Evolutionary conservation across 495 filamentous ascomycete species (phyloP), one percentile per base, ranked within the genome.

Genomic region (Neurospora sp.): DNA sequence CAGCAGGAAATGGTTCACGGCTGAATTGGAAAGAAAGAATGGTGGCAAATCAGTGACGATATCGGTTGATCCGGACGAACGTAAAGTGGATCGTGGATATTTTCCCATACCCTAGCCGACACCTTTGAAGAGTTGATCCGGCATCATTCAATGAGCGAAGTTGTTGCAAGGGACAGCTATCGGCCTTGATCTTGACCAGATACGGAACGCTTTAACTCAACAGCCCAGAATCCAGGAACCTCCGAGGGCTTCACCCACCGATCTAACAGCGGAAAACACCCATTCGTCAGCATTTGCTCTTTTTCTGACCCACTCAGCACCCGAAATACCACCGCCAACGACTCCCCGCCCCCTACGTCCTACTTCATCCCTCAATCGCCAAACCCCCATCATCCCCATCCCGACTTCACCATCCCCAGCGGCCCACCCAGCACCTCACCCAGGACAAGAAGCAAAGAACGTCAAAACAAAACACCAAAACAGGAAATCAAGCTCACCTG

Each of bases 401-500:
- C n/a, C 44, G 8, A 48, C 1, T 10, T 10, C 18, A 48, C 44
- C n/a, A 23, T 9, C 41, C 41, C 16, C 35, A 44, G 6, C 16
- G 7, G 41, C 16, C 18, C n/a, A 48, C 10, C 18, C 6, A 54
- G 46, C n/a, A 54, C 20, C 10, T 14, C 66, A 39, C 16, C 66
- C 66, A 46, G 31, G 2, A 35, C 66, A 38, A 35, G 35, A 14
- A 14, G 14, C 62, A n/a, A 31, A 31, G 23, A 37, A 31, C 2
- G 35, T 5, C 35, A 35, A 69, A 23, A 38, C 1, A 69, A 69
- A 14, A 69, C n/a, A 14, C 4, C 5, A 4, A 14, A 23, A 3
- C 35, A 4, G 9, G 27, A 5, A 38, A 38, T 23, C 66, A 69
- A 86, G 87, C 71, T 93, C 20, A 76, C 71, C 71, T 87, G 73